phyloP scores from a whole-genome alignment of 331 rosid species.

The Malus hybrid region DNA sequence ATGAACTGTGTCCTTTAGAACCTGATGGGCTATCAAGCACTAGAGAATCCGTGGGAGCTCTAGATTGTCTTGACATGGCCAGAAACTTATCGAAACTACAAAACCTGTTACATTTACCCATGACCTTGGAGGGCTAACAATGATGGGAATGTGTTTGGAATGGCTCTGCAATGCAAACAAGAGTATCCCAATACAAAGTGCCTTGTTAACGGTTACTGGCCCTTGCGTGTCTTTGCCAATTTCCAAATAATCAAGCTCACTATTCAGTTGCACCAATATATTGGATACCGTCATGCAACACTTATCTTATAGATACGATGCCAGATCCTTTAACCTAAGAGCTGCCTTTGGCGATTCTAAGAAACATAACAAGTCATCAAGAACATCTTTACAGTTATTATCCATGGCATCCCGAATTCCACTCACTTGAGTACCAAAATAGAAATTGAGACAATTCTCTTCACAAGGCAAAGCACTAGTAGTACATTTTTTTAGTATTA shows the following conservation, averaged over 20 bases:
- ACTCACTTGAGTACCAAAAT: slow-evolving; percentile 78
- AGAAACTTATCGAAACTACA: slow-evolving; percentile 49
- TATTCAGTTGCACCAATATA: slow-evolving; percentile 49
- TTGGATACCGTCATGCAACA: slow-evolving; percentile 58
- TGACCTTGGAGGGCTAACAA: slow-evolving; percentile 80
- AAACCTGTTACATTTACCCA: slow-evolving; percentile 59
- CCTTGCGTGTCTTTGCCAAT: slow-evolving; percentile 26
- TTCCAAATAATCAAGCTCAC: slow-evolving; percentile 60
- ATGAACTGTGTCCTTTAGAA: slow-evolving; percentile 51
- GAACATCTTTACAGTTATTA: slow-evolving; percentile 59
- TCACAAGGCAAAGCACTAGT: slow-evolving; percentile 34
- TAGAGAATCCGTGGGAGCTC: slow-evolving; percentile 46
- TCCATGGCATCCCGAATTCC: slow-evolving; percentile 74
- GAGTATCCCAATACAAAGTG: slow-evolving; percentile 82
- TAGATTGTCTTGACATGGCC: slow-evolving; percentile 47
- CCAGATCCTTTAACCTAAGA: slow-evolving; percentile 64
- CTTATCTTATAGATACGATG: slow-evolving; percentile 65
- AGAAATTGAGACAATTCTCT: slow-evolving; percentile 76
- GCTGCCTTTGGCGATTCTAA: slow-evolving; percentile 90
- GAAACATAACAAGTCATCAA: slow-evolving; percentile 75
- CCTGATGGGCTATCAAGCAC: slow-evolving; percentile 33
- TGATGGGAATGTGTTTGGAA: slow-evolving; percentile 9
- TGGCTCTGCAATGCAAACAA: slow-evolving; percentile 84
- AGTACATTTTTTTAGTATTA: slow-evolving; percentile 39
- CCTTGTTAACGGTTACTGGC: slow-evolving; percentile 47